Base-by-base conservation (phyloP, 495 filamentous ascomycete genomes). In the Chaetomidium leptoderma region DNA sequence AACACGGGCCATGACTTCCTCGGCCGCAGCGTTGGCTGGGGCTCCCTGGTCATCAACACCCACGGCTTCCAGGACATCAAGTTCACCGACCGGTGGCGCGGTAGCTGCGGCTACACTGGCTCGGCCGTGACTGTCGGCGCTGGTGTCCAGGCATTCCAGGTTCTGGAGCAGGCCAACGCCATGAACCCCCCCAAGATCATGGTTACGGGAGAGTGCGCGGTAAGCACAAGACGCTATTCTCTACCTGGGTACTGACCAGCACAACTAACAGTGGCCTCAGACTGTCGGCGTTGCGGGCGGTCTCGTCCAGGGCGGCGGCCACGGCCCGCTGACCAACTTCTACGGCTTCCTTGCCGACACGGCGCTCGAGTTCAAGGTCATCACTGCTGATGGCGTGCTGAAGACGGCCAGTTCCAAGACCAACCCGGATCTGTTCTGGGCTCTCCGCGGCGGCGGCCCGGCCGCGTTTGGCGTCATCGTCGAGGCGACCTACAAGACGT, bases 341-440 rank as follows among this genome's bases (percentile, higher is more conserved):
- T 70, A 80, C 40, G 83, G 83, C 26, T 72, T 86, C 45, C 76
- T 74, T 9, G 79, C 83, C 27, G 80, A 83, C 44, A 81, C 77
- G 2, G 76, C 81, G 4, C 66, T 81, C 26, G 70, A 81, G 43
- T 79, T 77, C 45, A 76, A 78, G 45, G 81, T 86, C 43, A 76
- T 87, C n/a, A 77, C 81, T 0, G 74, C 82, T 17, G 74, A 81
- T 30, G 84, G 84, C 11, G 55, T 64, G 17, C 76, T 78, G 23
- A 68, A 77, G 4, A 83, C 76, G 0, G 81, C 80, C 9, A 79
- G 76, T 35, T 62, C 76, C 11, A 60, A 70, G 14, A 70, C 67
- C 33, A 75, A 86, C 55, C 57, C 78, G 0, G 85, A 87, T 40
- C 78, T 86, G 10, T 88, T 85, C 74, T 87, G 79, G 84, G 85